Conservation (phyloP, 805 yeast species). For the Wickerhamiella brachini region DNA sequence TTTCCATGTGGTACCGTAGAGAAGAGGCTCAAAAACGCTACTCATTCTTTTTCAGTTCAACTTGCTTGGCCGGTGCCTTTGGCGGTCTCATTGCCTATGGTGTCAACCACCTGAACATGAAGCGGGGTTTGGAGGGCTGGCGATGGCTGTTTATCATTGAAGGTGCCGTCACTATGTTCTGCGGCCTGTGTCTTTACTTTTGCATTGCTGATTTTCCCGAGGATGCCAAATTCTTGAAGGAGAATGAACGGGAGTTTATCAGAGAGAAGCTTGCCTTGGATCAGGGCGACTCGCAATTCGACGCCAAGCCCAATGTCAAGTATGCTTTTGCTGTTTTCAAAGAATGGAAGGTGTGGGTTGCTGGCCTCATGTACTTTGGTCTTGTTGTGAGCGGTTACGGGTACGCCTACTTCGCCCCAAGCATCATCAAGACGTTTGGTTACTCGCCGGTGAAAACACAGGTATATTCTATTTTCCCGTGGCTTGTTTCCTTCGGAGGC, state of each 20-base stretch:
- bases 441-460: conserved; percentile 63
- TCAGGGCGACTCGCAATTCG: conserved; percentile 35
- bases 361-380: conserved; percentile 51
- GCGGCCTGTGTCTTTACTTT: conserved; percentile 29
- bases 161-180: conserved; percentile 27
- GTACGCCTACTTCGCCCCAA: conserved; percentile 59
- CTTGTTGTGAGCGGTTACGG: conserved; percentile 58
- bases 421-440: conserved; percentile 48
- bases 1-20: conserved; percentile 51
- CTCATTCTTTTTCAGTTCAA: conserved; percentile 54
- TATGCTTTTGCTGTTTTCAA: conserved; percentile 38
- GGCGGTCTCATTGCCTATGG: conserved; percentile 62
- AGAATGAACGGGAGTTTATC: conserved; percentile 37
- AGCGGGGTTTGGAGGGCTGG: conserved; percentile 35
- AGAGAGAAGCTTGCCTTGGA: conserved; percentile 46
- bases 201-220: conserved; percentile 65
- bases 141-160: conserved; percentile 43
- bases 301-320: conserved; percentile 33
- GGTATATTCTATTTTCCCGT: conserved; percentile 73
- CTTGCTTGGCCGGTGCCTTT: conserved; percentile 66
- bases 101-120: conserved; percentile 39
- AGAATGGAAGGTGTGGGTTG: conserved; percentile 44
- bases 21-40: conserved; percentile 59
- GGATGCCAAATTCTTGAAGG: conserved; percentile 39
- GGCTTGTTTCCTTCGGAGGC: conserved; percentile 61